Evolutionary conservation across 106 monocot species (phyloP).

Genomic region (Chionographis japonica): DNA sequence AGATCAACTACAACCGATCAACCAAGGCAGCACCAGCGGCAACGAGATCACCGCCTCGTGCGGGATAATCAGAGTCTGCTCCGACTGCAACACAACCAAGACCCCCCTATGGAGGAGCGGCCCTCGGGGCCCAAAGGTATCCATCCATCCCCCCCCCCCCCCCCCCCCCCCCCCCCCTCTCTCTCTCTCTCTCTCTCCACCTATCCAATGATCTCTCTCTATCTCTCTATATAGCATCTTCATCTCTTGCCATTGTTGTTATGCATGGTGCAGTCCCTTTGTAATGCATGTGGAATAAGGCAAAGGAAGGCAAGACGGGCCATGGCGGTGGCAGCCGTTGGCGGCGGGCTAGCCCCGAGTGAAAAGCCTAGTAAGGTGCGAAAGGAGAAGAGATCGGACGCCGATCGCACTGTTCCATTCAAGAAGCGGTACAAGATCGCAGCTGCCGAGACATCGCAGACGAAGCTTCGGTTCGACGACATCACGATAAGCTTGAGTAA

Average conservation of each 20-base stretch:
- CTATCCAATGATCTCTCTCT: neutral
- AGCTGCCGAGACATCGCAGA: conserved; percentile 6
- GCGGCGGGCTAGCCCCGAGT: neutral
- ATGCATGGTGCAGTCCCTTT: conserved; percentile 60
- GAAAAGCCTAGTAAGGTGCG: neutral
- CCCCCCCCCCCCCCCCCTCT: no score
- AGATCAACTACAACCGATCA: conserved; percentile 7
- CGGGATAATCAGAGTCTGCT: conserved; percentile 39
- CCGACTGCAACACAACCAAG: conserved; percentile 53
- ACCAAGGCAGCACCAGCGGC: neutral
- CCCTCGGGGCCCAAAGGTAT: conserved; percentile 58
- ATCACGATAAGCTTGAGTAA: conserved; percentile 33
- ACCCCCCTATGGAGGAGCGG: conserved; percentile 66
- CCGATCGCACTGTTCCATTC: conserved; percentile 45
- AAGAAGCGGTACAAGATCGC: conserved; percentile 86
- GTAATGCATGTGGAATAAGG: conserved; percentile 85
- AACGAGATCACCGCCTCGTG: conserved; percentile 2
- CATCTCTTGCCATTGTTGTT: neutral
- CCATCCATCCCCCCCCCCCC: neutral
- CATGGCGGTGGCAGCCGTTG: conserved; percentile 17
- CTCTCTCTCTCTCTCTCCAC: no score
- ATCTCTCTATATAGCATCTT: neutral
- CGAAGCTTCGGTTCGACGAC: conserved; percentile 38
- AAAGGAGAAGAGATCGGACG: conserved; percentile 29
- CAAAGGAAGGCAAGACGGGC: conserved; percentile 77